Conservation (phyloP, 331 rosid species). For the Dryas integrifolia region DNA sequence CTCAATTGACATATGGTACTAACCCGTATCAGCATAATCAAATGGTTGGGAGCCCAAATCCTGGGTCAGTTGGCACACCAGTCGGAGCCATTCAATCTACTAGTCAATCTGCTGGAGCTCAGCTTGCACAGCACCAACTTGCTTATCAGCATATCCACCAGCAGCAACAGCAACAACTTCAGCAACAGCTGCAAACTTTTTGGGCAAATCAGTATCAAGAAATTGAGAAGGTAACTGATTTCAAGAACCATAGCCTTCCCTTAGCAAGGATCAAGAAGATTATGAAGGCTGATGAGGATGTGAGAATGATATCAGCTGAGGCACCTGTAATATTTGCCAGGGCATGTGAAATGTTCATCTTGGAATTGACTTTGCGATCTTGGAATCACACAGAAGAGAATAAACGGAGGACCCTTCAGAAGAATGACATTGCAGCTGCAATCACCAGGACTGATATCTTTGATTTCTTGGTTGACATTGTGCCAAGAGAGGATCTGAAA, state of each 20-base stretch:
- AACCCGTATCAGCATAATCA: slow-evolving; percentile 61
- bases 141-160: slow-evolving; percentile 92
- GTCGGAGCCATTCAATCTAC: slow-evolving; percentile 54
- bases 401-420: slow-evolving; percentile 77
- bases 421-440: slow-evolving; percentile 82
- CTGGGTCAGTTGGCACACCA: slow-evolving; percentile 38
- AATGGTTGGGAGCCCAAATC: slow-evolving; percentile 45
- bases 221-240: slow-evolving; percentile 72
- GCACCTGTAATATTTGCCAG: slow-evolving; percentile 77
- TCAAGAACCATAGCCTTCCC: slow-evolving; percentile 87
- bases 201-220: slow-evolving; percentile 67
- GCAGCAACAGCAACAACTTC: slow-evolving; percentile 77
- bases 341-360: slow-evolving; percentile 81
- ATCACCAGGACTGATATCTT: slow-evolving; percentile 80
- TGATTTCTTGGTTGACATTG: slow-evolving; percentile 83
- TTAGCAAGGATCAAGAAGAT: slow-evolving; percentile 86
- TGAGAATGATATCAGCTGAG: slow-evolving; percentile 82
- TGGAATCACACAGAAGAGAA: slow-evolving; percentile 92
- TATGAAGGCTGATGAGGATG: slow-evolving; percentile 91
- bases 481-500: slow-evolving; percentile 78
- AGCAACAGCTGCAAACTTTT: slow-evolving; percentile 60
- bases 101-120: slow-evolving; percentile 69
- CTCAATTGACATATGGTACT: slow-evolving; percentile 57
- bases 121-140: slow-evolving; percentile 73
- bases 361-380: slow-evolving; percentile 75